A percentile compares a stretch with the other conserved stretches of the same genome.
These are phyloP conservation scores for Annulohypoxylon bovei DNA, from an alignment of 495 filamentous ascomycete species.

Conservation along the genomic window DNA sequence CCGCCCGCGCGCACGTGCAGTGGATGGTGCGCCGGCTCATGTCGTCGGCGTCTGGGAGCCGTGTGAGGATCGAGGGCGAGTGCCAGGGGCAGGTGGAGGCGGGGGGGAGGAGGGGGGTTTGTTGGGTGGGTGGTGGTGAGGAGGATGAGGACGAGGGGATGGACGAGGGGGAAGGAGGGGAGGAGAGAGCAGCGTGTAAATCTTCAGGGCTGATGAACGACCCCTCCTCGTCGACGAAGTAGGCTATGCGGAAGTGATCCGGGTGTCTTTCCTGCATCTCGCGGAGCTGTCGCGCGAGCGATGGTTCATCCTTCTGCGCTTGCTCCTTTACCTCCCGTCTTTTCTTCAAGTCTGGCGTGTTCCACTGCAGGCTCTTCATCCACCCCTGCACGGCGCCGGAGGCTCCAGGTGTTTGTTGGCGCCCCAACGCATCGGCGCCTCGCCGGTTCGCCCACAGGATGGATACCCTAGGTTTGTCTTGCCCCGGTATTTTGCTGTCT, in stretches of 20 bases:
- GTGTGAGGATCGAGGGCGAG: conserved; percentile 22
- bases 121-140: neutral
- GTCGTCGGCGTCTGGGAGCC: conserved; percentile 40
- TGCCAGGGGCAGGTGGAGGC: conserved; percentile 43
- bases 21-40: neutral
- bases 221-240: conserved; percentile 82
- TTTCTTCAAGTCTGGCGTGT: neutral
- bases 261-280: conserved; percentile 64
- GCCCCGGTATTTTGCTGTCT: conserved; percentile 43
- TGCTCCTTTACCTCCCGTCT: conserved; percentile 8
- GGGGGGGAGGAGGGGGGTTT: conserved; percentile 2
- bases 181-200: conserved; percentile 47
- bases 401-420: neutral
- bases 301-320: neutral
- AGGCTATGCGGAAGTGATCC: conserved; percentile 68
- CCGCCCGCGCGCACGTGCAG: conserved; percentile 22
- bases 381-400: neutral
- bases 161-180: neutral
- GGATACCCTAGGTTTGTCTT: conserved; percentile 33
- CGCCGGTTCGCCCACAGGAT: conserved; percentile 57
- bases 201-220: conserved; percentile 66
- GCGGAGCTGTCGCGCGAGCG: conserved; percentile 71
- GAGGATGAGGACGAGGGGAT: neutral
- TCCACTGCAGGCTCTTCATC: conserved; percentile 7
- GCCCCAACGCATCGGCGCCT: conserved; percentile 48